Base-by-base conservation (phyloP, 1,284 basidiomycete genomes). In the Takashimella tepidaria region DNA sequence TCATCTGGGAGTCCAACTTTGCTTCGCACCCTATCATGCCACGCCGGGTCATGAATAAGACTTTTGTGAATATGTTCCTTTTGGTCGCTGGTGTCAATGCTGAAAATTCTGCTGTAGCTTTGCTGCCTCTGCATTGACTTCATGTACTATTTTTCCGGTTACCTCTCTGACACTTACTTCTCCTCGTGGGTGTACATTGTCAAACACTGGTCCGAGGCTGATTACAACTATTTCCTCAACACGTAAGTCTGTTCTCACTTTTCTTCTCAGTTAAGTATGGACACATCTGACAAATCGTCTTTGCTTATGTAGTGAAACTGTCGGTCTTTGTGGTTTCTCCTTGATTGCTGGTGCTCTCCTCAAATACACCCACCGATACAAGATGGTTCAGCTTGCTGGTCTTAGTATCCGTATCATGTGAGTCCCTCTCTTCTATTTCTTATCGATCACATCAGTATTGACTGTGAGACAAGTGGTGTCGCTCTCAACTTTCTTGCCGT, bases 341-440 rank as follows among this genome's bases (percentile, higher is more conserved):
- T 53, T 63, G 20, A 20, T 70, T 12, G 74, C 73, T 5, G 78
- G 77, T 8, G 44, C 74, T 4, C 57, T 76, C 42, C 63, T 70
- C 57, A 63, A 73, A 21, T 72, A 65, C 55, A 76, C 73, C 37
- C 74, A 77, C 52, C 65, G 74, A 2, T 80, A 76, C 76, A 78
- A 78, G 65, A 66, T 60, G 37, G 58, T 72, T 42, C 67, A 69
- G 57, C 44, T 72, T 21, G 49, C 51, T 11, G 69, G 69, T 41
- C 50, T 70, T 4, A 57, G 51, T 21, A 58, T 69, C 56, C 59
- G 69, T 41, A 54, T 61, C 53, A 55, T 72, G 51, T 58, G 23
- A 50, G 59, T 24, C 49, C 6, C 10, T 8, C 10, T 37, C 31
- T 37, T 37, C 31, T 16, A n/a, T n/a, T n/a, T n/a, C n/a, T n/a